These are phyloP conservation scores for Lactifluus volemus DNA, from an alignment of 768 basidiomycete species.

Conservation along the genomic window DNA sequence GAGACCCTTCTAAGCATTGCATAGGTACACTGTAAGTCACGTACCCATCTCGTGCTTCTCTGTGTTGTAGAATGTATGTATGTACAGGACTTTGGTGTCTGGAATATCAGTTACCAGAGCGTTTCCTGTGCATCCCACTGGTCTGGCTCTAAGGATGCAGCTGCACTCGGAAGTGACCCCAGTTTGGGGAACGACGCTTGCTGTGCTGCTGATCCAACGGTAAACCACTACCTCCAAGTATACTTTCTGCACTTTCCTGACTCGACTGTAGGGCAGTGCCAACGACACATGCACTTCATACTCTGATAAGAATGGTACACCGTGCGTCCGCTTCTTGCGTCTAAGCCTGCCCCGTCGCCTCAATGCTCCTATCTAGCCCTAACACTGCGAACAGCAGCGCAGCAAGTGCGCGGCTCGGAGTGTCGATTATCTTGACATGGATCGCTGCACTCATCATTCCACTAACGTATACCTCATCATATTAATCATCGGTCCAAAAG, in stretches of 20 bases:
- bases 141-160: conserved; percentile 48
- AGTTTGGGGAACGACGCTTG: conserved; percentile 51
- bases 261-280: conserved; percentile 9
- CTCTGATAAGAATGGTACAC: conserved; percentile 54
- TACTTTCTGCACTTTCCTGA: not conserved
- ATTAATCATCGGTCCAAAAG: not conserved
- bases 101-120: conserved; percentile 67
- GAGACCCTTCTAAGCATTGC: not conserved
- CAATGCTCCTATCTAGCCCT: conserved; percentile 22
- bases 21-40: conserved; percentile 32
- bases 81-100: conserved; percentile 72
- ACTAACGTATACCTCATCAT: not conserved
- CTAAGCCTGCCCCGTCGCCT: conserved; percentile 1
- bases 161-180: conserved; percentile 61
- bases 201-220: conserved; percentile 64
- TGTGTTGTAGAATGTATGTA: not conserved
- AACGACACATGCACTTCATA: conserved; percentile 57
- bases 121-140: conserved; percentile 56
- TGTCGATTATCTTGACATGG: not conserved
- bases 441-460: not conserved
- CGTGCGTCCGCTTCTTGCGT: conserved; percentile 36
- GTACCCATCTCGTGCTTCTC: not conserved
- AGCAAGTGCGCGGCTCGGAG: not conserved
- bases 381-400: conserved; percentile 23
- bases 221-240: conserved; percentile 24